Evolutionary conservation across 495 filamentous ascomycete genomes (phyloP), one percentile per base, ranked within the genome.

Genomic region (Hypoxylon intermedium): DNA sequence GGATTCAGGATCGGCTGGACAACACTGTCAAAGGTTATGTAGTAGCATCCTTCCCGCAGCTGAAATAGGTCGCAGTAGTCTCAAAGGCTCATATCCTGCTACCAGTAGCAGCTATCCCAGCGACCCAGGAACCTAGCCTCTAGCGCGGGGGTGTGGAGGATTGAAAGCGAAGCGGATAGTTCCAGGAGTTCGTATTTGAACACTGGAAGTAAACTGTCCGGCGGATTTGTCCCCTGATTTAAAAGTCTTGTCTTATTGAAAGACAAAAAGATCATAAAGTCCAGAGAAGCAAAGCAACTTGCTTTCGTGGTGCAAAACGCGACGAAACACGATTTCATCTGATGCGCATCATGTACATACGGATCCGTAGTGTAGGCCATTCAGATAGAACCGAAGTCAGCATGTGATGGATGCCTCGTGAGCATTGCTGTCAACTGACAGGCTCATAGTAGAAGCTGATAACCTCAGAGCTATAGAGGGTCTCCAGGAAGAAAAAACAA

Each of bases 381-480:
- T 23, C 45, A 43, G 41, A 28, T 43, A 43, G 37, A 34, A 11
- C 21, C 6, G 31, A 30, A 15, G 31, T 11, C n/a, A n/a, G 46
- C 49, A 37, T 38, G 40, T 65, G 51, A 65, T 56, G 49, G 56
- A 44, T 24, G 52, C 28, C 62, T 52, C 56, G 56, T 65, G 62
- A 44, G 48, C 56, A 60, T 33, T 26, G 37, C 16, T 23, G 44
- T 64, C 60, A 57, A 64, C 48, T 58, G 60, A 64, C 53, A 50
- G 43, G 19, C 44, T 36, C n/a, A 43, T 50, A 33, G 9, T 5
- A 33, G 34, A 36, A 41, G 34, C 11, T 21, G 34, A 37, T 37
- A 37, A 37, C 4, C n/a, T 37, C n/a, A 13, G 11, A 13, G n/a
- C 12, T 2, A 2, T 37, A 37, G 1, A 37, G 12, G 15, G 15